phyloP scores from a whole-genome alignment of 2,329 filamentous ascomycete species.

The Colletotrichum paranaense region DNA sequence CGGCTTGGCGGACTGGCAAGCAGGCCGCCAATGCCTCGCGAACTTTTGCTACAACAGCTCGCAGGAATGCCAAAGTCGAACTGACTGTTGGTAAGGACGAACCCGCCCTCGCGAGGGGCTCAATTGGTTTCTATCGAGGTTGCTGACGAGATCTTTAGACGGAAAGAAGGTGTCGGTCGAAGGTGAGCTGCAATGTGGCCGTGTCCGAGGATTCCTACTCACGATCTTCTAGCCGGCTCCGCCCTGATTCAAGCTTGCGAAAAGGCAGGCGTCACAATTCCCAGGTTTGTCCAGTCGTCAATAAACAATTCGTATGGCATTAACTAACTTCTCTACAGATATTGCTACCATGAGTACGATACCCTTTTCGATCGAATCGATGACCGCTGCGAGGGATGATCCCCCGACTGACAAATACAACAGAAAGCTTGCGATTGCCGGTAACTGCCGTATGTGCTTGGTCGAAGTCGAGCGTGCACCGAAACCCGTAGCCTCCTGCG shows the following conservation, averaged over 20 bases:
- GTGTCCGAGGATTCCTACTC: constrained; percentile 31
- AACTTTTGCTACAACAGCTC: constrained; percentile 83
- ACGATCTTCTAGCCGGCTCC: constrained; percentile 78
- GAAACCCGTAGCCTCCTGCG: constrained; percentile 97
- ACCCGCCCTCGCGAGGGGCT: constrained; percentile 30
- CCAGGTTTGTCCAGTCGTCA: constrained; percentile 68
- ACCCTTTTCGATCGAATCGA: constrained; percentile 38
- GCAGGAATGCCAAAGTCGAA: constrained; percentile 91
- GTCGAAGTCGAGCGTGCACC: constrained; percentile 97
- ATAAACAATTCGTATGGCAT: constrained; percentile 21
- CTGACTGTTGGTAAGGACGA: constrained; percentile 83
- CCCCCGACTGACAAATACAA: constrained; percentile 52
- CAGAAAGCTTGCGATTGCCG: constrained; percentile 97
- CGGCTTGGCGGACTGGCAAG: constrained; percentile 74
- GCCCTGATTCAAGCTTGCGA: constrained; percentile 99
- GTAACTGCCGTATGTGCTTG: constrained; percentile 99
- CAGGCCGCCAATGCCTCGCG: constrained; percentile 72
- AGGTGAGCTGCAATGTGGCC: constrained; percentile 64
- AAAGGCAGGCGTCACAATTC: constrained; percentile 91
- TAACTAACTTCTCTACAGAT: constrained; percentile 65
- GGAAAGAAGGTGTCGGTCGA: constrained; percentile 98
- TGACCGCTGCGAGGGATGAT: constrained; percentile 37
- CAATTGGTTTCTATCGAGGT: constrained; percentile 43
- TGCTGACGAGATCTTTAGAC: constrained; percentile 68
- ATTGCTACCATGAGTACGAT: constrained; percentile 96